A percentile compares a stretch with the other conserved stretches of the same genome.
These are phyloP conservation scores for Rhodamnia argentea DNA, from an alignment of 345 rosid genomes.

Conservation along the genomic window DNA sequence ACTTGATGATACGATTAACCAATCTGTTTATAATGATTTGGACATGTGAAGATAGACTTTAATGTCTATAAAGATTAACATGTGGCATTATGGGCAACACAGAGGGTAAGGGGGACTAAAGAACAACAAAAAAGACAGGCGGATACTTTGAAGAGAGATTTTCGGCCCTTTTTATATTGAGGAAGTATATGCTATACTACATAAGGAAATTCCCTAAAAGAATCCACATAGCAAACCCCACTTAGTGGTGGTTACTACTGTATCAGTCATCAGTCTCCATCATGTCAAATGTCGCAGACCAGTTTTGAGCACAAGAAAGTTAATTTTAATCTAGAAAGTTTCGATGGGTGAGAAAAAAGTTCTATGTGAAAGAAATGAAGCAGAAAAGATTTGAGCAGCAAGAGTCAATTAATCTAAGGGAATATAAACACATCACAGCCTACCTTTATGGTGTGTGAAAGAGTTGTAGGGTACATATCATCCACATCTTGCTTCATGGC, in stretches of 20 bases:
- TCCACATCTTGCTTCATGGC: conserved; percentile 98
- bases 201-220: neutral
- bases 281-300: neutral
- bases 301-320: neutral
- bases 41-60: neutral
- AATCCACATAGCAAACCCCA: neutral
- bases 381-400: neutral
- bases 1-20: neutral
- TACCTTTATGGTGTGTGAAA: conserved; percentile 81
- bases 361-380: neutral
- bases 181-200: neutral
- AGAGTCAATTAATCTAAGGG: neutral
- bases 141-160: neutral
- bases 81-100: neutral
- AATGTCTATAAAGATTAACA: neutral
- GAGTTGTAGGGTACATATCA: conserved; percentile 73
- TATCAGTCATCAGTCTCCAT: neutral
- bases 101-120: neutral
- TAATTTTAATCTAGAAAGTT: neutral
- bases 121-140: neutral
- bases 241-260: neutral
- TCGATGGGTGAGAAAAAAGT: neutral
- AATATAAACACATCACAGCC: neutral
- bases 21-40: neutral
- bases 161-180: neutral